Evolutionary conservation across 192 early-diverging fungal species (phyloP).

Genomic region (Coemansia sp.): DNA sequence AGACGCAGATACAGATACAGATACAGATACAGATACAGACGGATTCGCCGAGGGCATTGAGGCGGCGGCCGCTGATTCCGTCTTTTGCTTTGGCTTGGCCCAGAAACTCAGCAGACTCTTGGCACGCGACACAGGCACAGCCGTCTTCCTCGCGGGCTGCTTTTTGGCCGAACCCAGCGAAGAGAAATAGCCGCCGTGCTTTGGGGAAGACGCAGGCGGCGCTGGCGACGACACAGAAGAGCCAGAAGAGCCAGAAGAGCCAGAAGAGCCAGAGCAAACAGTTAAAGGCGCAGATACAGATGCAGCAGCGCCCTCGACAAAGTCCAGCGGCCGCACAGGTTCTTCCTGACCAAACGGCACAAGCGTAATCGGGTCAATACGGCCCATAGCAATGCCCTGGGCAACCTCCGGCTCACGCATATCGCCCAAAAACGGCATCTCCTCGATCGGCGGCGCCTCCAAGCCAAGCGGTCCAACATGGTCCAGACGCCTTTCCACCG

Average conservation of each 20-base stretch:
- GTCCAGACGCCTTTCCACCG: slow-evolving; percentile 49
- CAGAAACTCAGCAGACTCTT: slow-evolving; percentile 26
- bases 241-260: too few relatives aligned
- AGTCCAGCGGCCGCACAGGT: background rate
- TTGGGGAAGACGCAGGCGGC: background rate
- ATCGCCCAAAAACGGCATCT: slow-evolving; percentile 61
- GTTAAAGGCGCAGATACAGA: background rate
- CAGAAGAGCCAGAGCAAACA: background rate
- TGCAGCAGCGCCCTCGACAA: background rate
- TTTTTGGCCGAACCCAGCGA: background rate
- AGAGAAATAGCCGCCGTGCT: background rate
- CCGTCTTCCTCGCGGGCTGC: background rate
- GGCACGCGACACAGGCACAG: slow-evolving; percentile 4
- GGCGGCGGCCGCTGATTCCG: background rate
- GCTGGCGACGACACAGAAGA: background rate
- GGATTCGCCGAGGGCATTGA: too few relatives aligned
- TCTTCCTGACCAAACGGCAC: slow-evolving; percentile 36
- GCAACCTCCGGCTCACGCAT: slow-evolving; percentile 53
- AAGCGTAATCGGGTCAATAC: slow-evolving; percentile 62
- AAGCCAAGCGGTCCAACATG: slow-evolving; percentile 58
- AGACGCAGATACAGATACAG: too few relatives aligned
- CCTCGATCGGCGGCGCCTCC: slow-evolving; percentile 26
- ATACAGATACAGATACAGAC: too few relatives aligned
- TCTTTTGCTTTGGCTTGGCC: slow-evolving; percentile 13
- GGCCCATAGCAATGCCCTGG: slow-evolving; percentile 58